phyloP scores from a whole-genome alignment of 495 filamentous ascomycete species.

The Diplogelasinospora grovesii region DNA sequence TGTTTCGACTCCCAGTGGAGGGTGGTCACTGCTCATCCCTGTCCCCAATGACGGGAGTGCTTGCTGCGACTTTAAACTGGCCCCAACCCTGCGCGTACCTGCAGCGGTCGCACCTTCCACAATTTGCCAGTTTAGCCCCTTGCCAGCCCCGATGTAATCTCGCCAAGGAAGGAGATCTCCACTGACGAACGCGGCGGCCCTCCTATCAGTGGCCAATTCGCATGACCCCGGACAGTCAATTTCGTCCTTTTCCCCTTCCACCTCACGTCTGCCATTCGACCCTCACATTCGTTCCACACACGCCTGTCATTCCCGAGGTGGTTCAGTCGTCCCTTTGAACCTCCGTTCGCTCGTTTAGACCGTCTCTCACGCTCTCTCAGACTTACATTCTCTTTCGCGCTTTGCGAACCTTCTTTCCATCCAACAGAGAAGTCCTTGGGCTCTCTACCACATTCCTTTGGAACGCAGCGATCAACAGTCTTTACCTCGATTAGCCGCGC shows the following conservation, averaged over 20 bases:
- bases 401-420: conserved; percentile 25
- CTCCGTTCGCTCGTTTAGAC: conserved; percentile 21
- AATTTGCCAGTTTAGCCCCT: conserved; percentile 10
- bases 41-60: neutral
- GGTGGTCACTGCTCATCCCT: neutral
- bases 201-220: conserved; percentile 7
- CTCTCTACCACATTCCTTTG: conserved; percentile 58
- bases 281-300: conserved; percentile 17
- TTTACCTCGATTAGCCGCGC: conserved; percentile 4
- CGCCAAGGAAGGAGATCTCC: conserved; percentile 26
- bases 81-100: conserved; percentile 20
- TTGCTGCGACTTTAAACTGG: too few species aligned
- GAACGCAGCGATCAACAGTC: conserved; percentile 28
- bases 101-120: conserved; percentile 16
- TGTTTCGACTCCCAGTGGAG: too few species aligned
- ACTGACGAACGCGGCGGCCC: conserved; percentile 11
- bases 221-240: conserved; percentile 23
- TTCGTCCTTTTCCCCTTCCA: conserved; percentile 28
- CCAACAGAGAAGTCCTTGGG: conserved; percentile 46
- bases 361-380: conserved; percentile 12
- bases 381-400: too few species aligned
- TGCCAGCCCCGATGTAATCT: conserved; percentile 19
- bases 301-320: conserved; percentile 22
- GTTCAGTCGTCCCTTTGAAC: conserved; percentile 25
- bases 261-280: conserved; percentile 3